Conservation (phyloP, 129 eudicot species). For the Dittrichia graveolens region DNA sequence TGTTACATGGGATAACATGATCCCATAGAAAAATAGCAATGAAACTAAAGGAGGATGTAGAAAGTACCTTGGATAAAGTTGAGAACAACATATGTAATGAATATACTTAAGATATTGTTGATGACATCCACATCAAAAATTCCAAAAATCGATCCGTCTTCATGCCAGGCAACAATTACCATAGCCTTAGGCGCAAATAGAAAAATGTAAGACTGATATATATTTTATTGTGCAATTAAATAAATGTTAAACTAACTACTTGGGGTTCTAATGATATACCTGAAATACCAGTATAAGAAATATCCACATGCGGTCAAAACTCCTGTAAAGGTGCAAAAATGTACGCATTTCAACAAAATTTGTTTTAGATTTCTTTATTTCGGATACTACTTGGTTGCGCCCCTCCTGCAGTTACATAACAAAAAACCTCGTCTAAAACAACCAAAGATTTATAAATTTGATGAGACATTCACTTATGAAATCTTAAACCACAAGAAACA, state of each 20-base stretch:
- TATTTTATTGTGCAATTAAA: neutral
- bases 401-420: slow-evolving; percentile 59
- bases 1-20: too few relatives aligned
- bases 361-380: slow-evolving; percentile 91
- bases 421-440: too few relatives aligned
- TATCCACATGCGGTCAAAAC: slow-evolving; percentile 97
- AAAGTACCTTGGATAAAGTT: slow-evolving; percentile 81
- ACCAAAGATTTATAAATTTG: neutral
- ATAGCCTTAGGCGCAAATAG: slow-evolving; percentile 79
- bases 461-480: slow-evolving; percentile 2
- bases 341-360: slow-evolving; percentile 98
- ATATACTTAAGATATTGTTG: slow-evolving; percentile 74
- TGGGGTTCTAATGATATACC: slow-evolving; percentile 43
- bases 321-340: slow-evolving; percentile 88
- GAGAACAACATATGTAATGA: slow-evolving; percentile 82
- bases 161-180: slow-evolving; percentile 95
- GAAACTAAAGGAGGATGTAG: neutral
- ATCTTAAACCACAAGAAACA: too few relatives aligned
- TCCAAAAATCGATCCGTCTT: slow-evolving; percentile 53
- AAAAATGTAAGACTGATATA: neutral
- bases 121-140: slow-evolving; percentile 60
- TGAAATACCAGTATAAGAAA: slow-evolving; percentile 87
- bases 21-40: neutral
- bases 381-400: slow-evolving; percentile 54
- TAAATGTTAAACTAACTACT: slow-evolving; percentile 17